Conservation (phyloP, 2,329 filamentous ascomycete genomes). For the Hypoxylon rubiginosum region DNA sequence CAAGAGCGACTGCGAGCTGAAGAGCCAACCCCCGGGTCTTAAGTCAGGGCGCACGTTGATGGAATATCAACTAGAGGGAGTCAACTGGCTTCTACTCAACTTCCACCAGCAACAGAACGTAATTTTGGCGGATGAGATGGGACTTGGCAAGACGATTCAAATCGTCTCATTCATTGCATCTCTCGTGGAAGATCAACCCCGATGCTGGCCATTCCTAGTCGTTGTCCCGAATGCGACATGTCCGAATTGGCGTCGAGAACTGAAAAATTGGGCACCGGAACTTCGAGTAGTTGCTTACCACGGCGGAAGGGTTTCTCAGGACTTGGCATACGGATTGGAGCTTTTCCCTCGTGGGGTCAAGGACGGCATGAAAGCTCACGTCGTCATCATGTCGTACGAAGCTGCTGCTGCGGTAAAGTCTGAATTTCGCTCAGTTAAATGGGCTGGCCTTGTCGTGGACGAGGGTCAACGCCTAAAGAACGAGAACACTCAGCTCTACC, state of each 20-base stretch:
- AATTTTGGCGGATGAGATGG: conserved; percentile 98
- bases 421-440: conserved; percentile 78
- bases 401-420: conserved; percentile 81
- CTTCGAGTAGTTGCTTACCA: conserved; percentile 94
- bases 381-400: conserved; percentile 96
- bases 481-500: conserved; percentile 86
- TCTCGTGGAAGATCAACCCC: conserved; percentile 74
- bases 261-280: conserved; percentile 91
- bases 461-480: conserved; percentile 97
- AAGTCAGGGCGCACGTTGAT: conserved; percentile 82
- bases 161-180: conserved; percentile 85
- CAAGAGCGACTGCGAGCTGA: conserved; percentile 72
- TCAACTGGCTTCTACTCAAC: conserved; percentile 96
- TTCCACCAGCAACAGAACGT: conserved; percentile 87
- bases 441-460: conserved; percentile 91
- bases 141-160: conserved; percentile 96
- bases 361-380: conserved; percentile 84
- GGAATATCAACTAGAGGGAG: conserved; percentile 91
- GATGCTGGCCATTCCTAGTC: conserved; percentile 91
- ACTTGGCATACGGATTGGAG: conserved; percentile 85
- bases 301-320: conserved; percentile 79
- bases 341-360: conserved; percentile 77
- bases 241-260: conserved; percentile 96
- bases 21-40: conserved; percentile 79
- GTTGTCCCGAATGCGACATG: conserved; percentile 96